Evolutionary conservation across 257 asterid genomes (phyloP).

Genomic region (Ligustrum vulgare): DNA sequence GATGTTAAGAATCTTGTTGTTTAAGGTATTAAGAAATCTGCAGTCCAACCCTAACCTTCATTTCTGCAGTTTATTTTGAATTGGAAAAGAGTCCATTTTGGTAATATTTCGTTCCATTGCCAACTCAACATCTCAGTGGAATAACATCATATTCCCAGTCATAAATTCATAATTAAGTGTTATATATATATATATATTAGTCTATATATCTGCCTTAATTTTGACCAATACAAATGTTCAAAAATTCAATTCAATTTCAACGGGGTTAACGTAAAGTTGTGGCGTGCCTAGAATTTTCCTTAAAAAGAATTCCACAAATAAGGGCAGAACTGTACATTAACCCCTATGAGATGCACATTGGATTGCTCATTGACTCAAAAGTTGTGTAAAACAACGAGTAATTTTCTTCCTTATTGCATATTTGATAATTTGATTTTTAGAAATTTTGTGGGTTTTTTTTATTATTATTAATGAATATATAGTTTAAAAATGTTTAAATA

Average conservation of each 20-base stretch:
- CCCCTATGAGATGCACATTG: not conserved
- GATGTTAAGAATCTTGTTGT: no score
- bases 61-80: not conserved
- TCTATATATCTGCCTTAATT: not conserved
- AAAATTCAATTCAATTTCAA: conserved; percentile 20
- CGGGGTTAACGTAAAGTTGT: not conserved
- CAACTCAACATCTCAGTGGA: not conserved
- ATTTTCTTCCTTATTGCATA: no score
- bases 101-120: not conserved
- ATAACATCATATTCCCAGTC: conserved; percentile 4
- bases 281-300: not conserved
- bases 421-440: no score
- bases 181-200: not conserved
- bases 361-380: no score
- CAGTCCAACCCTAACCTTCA: not conserved
- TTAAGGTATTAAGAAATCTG: not conserved
- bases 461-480: no score
- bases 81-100: not conserved
- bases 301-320: not conserved
- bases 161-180: not conserved
- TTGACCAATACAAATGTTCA: conserved; percentile 5
- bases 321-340: not conserved
- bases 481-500: no score
- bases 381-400: not conserved
- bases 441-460: no score